Percentiles rank a stretch among this genome's conserved stretches.
These are phyloP conservation scores for Magnusiomyces suaveolens DNA, from an alignment of 1,139 yeast genomes.

Conservation along the genomic window DNA sequence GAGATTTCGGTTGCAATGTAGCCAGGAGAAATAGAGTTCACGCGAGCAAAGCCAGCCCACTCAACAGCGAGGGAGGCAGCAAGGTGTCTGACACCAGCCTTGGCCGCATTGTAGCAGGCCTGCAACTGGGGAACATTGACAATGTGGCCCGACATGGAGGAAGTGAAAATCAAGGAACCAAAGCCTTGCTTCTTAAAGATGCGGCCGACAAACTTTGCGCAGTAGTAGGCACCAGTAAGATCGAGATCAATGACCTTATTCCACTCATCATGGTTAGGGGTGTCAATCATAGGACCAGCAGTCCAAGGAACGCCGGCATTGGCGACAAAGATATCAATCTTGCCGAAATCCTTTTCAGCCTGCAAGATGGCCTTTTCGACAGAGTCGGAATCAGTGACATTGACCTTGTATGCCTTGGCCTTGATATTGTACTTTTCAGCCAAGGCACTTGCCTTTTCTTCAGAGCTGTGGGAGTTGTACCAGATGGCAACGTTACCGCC, in stretches of 20 bases:
- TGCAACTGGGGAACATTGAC: constrained; percentile 84
- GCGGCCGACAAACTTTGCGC: constrained; percentile 62
- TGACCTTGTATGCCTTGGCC: constrained; percentile 63
- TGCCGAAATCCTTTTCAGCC: constrained; percentile 61
- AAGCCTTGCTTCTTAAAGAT: constrained; percentile 58
- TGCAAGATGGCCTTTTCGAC: constrained; percentile 50
- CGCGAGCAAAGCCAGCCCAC: constrained; percentile 85
- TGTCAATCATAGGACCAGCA: constrained; percentile 58
- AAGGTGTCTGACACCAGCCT: constrained; percentile 76
- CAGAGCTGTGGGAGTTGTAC: constrained; percentile 61
- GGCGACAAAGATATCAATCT: constrained; percentile 76
- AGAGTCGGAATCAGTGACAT: constrained; percentile 48
- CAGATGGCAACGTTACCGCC: constrained; percentile 87
- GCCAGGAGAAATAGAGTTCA: constrained; percentile 79
- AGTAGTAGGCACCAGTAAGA: constrained; percentile 66
- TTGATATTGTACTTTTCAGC: constrained; percentile 54
- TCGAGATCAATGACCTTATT: constrained; percentile 60
- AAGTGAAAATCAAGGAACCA: constrained; percentile 76
- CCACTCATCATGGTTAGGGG: constrained; percentile 52
- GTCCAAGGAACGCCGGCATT: constrained; percentile 91
- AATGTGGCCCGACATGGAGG: constrained; percentile 84
- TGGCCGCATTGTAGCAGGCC: constrained; percentile 85
- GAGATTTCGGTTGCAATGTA: constrained; percentile 68
- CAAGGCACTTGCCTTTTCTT: constrained; percentile 48
- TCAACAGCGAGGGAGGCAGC: constrained; percentile 78